Percentiles rank a stretch among this genome's conserved stretches.
These are phyloP conservation scores for Acer negundo DNA, from an alignment of 345 rosid species.

Conservation along the genomic window DNA sequence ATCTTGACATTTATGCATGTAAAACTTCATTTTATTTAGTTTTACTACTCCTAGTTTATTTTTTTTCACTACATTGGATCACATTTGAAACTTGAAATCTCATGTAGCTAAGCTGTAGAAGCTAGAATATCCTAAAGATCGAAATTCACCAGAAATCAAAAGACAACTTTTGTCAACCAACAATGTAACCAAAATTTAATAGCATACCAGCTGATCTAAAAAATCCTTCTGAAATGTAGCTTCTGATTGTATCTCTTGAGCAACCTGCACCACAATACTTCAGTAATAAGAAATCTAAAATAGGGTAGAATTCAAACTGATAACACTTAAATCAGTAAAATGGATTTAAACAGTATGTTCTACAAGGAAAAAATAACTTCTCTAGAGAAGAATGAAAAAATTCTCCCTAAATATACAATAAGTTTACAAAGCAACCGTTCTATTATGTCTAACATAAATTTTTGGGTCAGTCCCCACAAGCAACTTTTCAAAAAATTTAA, in stretches of 20 bases:
- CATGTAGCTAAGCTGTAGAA: not conserved
- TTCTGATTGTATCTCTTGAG: conserved; percentile 28
- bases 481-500: not conserved
- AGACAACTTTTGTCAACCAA: not conserved
- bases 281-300: not conserved
- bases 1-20: not conserved
- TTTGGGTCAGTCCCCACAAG: not conserved
- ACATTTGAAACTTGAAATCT: not conserved
- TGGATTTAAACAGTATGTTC: not conserved
- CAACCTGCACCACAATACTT: conserved; percentile 55
- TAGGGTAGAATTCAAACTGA: not conserved
- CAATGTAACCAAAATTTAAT: not conserved
- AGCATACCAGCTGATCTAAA: conserved; percentile 19
- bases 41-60: not conserved
- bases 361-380: not conserved
- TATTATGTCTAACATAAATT: not conserved
- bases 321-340: not conserved
- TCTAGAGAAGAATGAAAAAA: not conserved
- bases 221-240: conserved; percentile 24
- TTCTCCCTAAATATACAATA: not conserved
- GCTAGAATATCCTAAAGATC: not conserved
- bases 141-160: not conserved
- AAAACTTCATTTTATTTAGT: not conserved
- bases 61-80: not conserved
- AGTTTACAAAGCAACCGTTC: not conserved